Conservation (phyloP, 495 filamentous ascomycete species). For the Podospora comata region DNA sequence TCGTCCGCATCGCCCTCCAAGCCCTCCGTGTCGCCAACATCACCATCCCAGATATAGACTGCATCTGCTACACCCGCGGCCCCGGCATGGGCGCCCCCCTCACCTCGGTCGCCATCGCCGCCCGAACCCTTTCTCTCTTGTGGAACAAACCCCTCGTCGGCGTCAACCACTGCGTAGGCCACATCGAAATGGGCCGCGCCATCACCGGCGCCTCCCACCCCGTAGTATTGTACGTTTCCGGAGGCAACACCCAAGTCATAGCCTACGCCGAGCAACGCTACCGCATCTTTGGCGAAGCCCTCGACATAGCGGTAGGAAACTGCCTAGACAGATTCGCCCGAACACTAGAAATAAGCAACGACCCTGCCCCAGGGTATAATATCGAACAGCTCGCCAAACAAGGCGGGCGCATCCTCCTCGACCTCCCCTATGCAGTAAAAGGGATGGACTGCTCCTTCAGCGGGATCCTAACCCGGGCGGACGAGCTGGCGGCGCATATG, state of each 20-base stretch:
- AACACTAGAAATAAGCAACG: slow-evolving; percentile 85
- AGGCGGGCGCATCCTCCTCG: slow-evolving; percentile 61
- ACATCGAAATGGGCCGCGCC: slow-evolving; percentile 96
- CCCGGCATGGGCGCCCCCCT: slow-evolving; percentile 96
- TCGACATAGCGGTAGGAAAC: slow-evolving; percentile 97
- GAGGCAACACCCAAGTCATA: slow-evolving; percentile 97
- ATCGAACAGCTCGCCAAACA: slow-evolving; percentile 94
- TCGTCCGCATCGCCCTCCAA: slow-evolving; percentile 72
- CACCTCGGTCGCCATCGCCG: slow-evolving; percentile 82
- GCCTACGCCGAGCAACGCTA: slow-evolving; percentile 92
- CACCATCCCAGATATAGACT: slow-evolving; percentile 64
- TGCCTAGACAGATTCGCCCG: slow-evolving; percentile 95
- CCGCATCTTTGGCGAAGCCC: slow-evolving; percentile 94
- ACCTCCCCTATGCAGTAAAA: slow-evolving; percentile 93
- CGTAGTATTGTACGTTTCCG: slow-evolving; percentile 92
- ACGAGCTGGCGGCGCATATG: slow-evolving; percentile 68
- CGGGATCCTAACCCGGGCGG: slow-evolving; percentile 80
- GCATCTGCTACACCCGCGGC: slow-evolving; percentile 92
- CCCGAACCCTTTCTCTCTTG: slow-evolving; percentile 74
- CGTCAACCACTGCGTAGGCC: slow-evolving; percentile 96
- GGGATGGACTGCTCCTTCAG: slow-evolving; percentile 98
- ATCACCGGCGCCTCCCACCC: slow-evolving; percentile 92
- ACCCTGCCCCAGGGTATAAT: slow-evolving; percentile 95
- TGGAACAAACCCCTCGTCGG: slow-evolving; percentile 87
- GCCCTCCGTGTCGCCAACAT: slow-evolving; percentile 69